Percentiles rank a stretch among this genome's conserved stretches.
Conservation (phyloP, 257 asterid species). For the Rubia yunnanensis region DNA sequence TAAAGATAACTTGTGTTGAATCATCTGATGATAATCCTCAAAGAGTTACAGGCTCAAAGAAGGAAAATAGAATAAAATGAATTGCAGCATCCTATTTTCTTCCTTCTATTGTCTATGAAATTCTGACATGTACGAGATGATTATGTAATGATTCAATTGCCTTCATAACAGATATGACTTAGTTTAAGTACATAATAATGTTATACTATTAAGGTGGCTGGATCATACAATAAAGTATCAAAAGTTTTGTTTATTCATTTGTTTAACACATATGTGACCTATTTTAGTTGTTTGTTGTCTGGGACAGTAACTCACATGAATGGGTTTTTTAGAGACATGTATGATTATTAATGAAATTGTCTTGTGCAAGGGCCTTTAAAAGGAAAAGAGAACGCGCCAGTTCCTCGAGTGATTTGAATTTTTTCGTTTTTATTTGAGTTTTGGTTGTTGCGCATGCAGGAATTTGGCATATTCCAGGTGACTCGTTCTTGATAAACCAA, state of each 20-base stretch:
- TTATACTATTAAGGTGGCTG: neutral
- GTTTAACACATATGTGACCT: neutral
- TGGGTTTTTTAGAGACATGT: neutral
- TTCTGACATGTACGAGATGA: neutral
- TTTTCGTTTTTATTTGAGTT: neutral
- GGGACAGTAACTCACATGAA: no score
- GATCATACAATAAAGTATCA: neutral
- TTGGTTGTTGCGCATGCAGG: neutral
- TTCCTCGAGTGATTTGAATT: neutral
- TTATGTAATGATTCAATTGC: neutral
- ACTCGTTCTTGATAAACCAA: neutral
- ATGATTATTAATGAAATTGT: neutral
- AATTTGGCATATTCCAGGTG: neutral
- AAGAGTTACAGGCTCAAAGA: neutral
- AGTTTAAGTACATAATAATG: neutral
- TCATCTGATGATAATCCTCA: neutral
- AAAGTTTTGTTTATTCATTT: neutral
- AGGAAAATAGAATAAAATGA: neutral
- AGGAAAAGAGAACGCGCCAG: neutral
- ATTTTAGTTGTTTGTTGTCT: no score
- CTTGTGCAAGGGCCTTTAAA: neutral
- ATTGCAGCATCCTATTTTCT: neutral
- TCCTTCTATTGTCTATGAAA: neutral
- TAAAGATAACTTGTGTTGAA: neutral
- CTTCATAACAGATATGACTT: neutral